Evolutionary conservation across 2,329 filamentous ascomycete species (phyloP).

Genomic region (Byssoonygena ceratinophila): DNA sequence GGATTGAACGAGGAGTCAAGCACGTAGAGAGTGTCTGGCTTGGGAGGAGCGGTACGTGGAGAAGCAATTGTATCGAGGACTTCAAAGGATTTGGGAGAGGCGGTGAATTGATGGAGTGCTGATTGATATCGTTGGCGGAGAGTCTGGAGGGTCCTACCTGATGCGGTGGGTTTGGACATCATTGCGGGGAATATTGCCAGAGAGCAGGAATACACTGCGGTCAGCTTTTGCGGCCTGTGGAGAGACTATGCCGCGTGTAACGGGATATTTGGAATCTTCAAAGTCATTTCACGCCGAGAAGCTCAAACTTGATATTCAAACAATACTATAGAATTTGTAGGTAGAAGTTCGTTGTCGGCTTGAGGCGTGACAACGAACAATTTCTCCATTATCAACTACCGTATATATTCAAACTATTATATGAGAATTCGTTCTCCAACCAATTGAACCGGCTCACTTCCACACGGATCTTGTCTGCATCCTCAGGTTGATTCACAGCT

Average conservation of each 20-base stretch:
- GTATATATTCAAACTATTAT: no score
- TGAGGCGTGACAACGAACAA: no score
- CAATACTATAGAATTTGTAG: no score
- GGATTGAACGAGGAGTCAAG: constrained; percentile 59
- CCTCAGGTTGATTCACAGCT: background rate
- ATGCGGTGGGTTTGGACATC: background rate
- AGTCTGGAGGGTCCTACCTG: constrained; percentile 16
- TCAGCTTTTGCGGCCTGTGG: background rate
- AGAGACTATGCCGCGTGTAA: background rate
- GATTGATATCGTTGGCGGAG: constrained; percentile 32
- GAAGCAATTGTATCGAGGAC: constrained; percentile 23
- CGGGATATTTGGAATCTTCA: background rate
- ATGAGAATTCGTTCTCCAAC: no score
- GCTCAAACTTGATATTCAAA: no score
- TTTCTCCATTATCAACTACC: no score
- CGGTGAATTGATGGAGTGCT: constrained; percentile 36
- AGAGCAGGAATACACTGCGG: background rate
- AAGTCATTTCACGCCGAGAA: background rate
- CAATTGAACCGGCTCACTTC: no score
- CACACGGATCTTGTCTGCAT: background rate
- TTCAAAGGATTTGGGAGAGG: constrained; percentile 30
- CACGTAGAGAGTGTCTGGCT: constrained; percentile 43
- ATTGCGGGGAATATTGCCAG: background rate
- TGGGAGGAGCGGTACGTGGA: constrained; percentile 15
- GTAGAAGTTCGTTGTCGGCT: no score